These are phyloP conservation scores for Calonectria pauciramosa DNA, from an alignment of 2,329 filamentous ascomycete genomes.

Conservation along the genomic window DNA sequence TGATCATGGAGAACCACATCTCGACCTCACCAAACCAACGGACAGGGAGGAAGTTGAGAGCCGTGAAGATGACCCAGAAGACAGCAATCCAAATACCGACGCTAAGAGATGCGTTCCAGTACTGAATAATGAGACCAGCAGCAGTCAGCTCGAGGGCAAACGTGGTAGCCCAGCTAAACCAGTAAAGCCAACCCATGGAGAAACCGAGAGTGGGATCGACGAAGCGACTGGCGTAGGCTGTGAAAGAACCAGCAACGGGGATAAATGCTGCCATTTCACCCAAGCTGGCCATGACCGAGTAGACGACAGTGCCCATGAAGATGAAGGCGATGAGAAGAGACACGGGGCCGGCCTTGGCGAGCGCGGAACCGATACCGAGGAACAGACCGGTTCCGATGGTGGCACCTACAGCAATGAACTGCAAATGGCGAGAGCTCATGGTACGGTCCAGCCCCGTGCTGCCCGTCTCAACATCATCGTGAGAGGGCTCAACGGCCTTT, in stretches of 20 bases:
- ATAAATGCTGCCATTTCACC: slow-evolving; percentile 84
- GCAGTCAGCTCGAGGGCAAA: slow-evolving; percentile 81
- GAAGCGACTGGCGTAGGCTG: slow-evolving; percentile 81
- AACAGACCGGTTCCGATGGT: slow-evolving; percentile 83
- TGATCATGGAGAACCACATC: slow-evolving; percentile 83
- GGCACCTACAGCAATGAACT: slow-evolving; percentile 68
- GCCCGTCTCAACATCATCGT: slow-evolving; percentile 54
- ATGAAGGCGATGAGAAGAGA: slow-evolving; percentile 77
- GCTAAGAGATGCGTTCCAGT: slow-evolving; percentile 74
- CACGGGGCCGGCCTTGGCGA: slow-evolving; percentile 74
- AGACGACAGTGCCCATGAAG: slow-evolving; percentile 80
- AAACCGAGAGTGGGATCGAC: slow-evolving; percentile 81
- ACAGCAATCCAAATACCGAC: slow-evolving; percentile 81
- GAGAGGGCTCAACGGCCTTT: slow-evolving; percentile 25
- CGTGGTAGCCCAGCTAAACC: slow-evolving; percentile 82
- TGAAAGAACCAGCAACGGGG: slow-evolving; percentile 82
- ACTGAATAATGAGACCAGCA: slow-evolving; percentile 81
- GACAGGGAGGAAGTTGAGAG: slow-evolving; percentile 79
- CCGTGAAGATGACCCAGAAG: slow-evolving; percentile 79
- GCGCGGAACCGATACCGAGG: slow-evolving; percentile 74
- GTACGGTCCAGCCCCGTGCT: slow-evolving; percentile 54
- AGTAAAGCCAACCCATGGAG: slow-evolving; percentile 87
- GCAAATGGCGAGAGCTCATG: slow-evolving; percentile 58
- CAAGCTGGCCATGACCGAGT: slow-evolving; percentile 78
- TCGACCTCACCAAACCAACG: slow-evolving; percentile 82